A percentile compares a stretch with the other conserved stretches of the same genome.
Evolutionary conservation across 1,284 basidiomycete genomes (phyloP).

Genomic region (Exobasidium rhododendri): DNA sequence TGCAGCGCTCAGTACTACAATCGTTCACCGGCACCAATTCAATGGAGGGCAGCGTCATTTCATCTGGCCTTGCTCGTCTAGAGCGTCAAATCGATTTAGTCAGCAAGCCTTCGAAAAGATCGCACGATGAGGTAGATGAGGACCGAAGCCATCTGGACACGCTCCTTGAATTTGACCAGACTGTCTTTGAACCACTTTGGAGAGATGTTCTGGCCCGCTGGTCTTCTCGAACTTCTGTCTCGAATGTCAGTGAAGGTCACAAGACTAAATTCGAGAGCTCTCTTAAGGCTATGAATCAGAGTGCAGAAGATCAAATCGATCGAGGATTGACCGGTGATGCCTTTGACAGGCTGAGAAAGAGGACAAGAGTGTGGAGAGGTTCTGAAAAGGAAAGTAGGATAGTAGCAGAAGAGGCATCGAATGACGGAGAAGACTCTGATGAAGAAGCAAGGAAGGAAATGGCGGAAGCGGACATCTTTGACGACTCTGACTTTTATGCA

Average conservation of each 20-base stretch:
- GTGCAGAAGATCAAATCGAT: conserved; percentile 37
- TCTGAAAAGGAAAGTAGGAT: conserved; percentile 23
- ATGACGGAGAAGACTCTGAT: neutral
- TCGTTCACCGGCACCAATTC: neutral
- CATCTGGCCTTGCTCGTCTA: neutral
- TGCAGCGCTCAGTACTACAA: neutral
- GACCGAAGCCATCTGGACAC: conserved; percentile 3
- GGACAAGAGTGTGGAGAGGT: conserved; percentile 39
- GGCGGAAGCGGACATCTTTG: conserved; percentile 40
- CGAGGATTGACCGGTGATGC: conserved; percentile 39
- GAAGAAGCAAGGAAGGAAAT: conserved; percentile 8
- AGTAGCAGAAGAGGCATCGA: neutral
- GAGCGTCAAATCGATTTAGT: neutral
- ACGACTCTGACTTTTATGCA: conserved; percentile 52
- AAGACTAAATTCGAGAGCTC: conserved; percentile 28
- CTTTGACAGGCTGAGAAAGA: conserved; percentile 33
- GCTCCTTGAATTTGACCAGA: conserved; percentile 25
- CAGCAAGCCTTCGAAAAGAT: neutral
- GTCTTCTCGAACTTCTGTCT: conserved; percentile 13
- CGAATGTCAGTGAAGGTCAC: conserved; percentile 26
- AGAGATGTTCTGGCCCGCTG: conserved; percentile 35
- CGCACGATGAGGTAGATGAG: neutral
- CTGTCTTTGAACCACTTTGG: conserved; percentile 18
- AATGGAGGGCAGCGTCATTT: neutral
- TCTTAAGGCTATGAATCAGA: conserved; percentile 44